These are phyloP conservation scores for Pythium chondricola DNA, from an alignment of 352 stramenopile genomes.

Conservation along the genomic window DNA sequence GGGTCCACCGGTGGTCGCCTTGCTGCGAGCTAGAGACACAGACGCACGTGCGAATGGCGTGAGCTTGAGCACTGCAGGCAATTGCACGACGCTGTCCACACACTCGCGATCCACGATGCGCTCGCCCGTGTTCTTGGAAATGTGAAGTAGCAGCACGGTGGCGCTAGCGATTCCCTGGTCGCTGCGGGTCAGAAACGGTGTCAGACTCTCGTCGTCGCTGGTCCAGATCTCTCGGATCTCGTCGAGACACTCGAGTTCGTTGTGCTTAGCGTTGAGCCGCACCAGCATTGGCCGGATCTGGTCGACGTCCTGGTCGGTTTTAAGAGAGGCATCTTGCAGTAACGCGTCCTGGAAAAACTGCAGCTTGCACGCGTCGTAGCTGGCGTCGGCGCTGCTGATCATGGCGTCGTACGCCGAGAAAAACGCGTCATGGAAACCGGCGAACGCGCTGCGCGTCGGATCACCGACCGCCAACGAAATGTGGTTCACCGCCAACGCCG, in stretches of 20 bases:
- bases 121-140: slow-evolving; percentile 35
- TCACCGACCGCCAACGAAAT: slow-evolving; percentile 47
- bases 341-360: slow-evolving; percentile 61
- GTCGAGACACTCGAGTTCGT: slow-evolving; percentile 39
- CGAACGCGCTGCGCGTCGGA: slow-evolving; percentile 34
- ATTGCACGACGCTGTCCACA: slow-evolving; percentile 37
- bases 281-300: slow-evolving; percentile 49
- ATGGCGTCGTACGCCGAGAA: slow-evolving; percentile 57
- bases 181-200: slow-evolving; percentile 61
- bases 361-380: slow-evolving; percentile 55
- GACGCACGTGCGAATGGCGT: slow-evolving; percentile 65
- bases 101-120: slow-evolving; percentile 40
- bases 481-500: slow-evolving; percentile 21
- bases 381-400: slow-evolving; percentile 39
- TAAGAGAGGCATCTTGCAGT: slow-evolving; percentile 20
- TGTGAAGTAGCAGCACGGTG: slow-evolving; percentile 56
- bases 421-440: slow-evolving; percentile 50
- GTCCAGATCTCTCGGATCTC: slow-evolving; percentile 43
- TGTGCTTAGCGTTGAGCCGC: slow-evolving; percentile 28
- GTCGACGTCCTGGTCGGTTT: slow-evolving; percentile 4
- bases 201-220: slow-evolving; percentile 35
- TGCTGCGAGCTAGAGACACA: slow-evolving; percentile 24
- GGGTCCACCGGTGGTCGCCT: slow-evolving; percentile 23
- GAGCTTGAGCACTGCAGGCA: slow-evolving; percentile 66
- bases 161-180: slow-evolving; percentile 31